Evolutionary conservation across 345 rosid genomes (phyloP).

Genomic region (Triadica sebifera): DNA sequence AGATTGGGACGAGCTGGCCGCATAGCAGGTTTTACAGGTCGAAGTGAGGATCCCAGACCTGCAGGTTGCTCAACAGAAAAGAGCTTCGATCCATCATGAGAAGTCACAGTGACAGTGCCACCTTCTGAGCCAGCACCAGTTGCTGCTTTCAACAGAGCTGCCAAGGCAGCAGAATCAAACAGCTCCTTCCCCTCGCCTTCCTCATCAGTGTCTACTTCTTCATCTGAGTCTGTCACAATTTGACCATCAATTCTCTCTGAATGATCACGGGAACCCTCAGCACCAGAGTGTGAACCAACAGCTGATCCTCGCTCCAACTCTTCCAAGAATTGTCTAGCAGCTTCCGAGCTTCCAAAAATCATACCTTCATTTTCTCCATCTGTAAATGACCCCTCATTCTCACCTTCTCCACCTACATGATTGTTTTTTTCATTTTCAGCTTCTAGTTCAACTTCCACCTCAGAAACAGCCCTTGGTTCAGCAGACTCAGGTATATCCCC

Average conservation of each 20-base stretch:
- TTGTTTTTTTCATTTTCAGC: constrained; percentile 40
- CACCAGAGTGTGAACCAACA: constrained; percentile 52
- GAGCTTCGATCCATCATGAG: constrained; percentile 86
- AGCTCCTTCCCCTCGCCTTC: constrained; percentile 80
- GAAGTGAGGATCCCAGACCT: constrained; percentile 82
- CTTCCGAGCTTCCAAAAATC: constrained; percentile 73
- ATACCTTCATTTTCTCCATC: constrained; percentile 66
- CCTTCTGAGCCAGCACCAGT: constrained; percentile 62
- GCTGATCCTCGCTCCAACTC: constrained; percentile 64
- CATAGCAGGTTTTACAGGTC: constrained; percentile 61
- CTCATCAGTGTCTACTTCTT: constrained; percentile 75
- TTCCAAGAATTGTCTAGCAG: constrained; percentile 79
- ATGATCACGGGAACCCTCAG: constrained; percentile 43
- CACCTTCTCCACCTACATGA: constrained; percentile 32
- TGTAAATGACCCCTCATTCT: constrained; percentile 43
- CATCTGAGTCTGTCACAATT: constrained; percentile 57
- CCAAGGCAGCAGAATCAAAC: constrained; percentile 86
- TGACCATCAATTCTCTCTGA: constrained; percentile 71
- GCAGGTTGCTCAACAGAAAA: constrained; percentile 92
- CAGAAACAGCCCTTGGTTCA: constrained; percentile 21
- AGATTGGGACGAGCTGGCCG: constrained; percentile 55
- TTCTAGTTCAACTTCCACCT: constrained; percentile 31
- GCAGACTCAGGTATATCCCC: constrained; percentile 9
- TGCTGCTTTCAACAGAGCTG: constrained; percentile 92
- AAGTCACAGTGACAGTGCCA: constrained; percentile 58